Evolutionary conservation across 208 protist genomes (phyloP).

Genomic region (Strigomonas galati): DNA sequence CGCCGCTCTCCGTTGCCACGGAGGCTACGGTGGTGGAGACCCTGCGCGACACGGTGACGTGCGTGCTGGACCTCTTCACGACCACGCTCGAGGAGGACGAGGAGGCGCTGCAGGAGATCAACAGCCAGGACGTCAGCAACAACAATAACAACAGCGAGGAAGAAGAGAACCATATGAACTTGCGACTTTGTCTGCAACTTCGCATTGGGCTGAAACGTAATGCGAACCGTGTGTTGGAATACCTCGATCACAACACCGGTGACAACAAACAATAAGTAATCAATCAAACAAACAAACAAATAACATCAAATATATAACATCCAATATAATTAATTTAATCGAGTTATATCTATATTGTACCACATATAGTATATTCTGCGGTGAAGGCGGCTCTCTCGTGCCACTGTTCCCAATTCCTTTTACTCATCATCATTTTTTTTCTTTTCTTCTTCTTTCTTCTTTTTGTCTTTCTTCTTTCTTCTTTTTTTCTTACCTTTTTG

Average conservation of each 20-base stretch:
- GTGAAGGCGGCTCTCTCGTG: too few species aligned
- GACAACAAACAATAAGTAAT: not conserved
- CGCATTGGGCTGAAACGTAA: slow-evolving; percentile 78
- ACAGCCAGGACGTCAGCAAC: not conserved
- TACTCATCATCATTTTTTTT: slow-evolving; percentile 4
- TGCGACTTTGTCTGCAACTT: slow-evolving; percentile 46
- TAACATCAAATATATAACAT: too few species aligned
- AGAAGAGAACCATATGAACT: slow-evolving; percentile 29
- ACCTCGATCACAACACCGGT: slow-evolving; percentile 31
- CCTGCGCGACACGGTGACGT: slow-evolving; percentile 41
- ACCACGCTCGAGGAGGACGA: slow-evolving; percentile 69
- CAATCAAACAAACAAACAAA: not conserved
- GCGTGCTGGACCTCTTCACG: slow-evolving; percentile 54
- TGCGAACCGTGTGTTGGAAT: slow-evolving; percentile 42
- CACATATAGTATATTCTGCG: too few species aligned
- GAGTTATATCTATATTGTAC: too few species aligned
- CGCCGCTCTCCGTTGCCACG: slow-evolving; percentile 35
- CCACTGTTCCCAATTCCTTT: too few species aligned
- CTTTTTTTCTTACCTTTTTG: not conserved
- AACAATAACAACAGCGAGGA: not conserved
- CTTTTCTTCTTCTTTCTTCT: slow-evolving; percentile 9
- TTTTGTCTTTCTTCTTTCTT: slow-evolving; percentile 10
- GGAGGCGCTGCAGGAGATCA: slow-evolving; percentile 28
- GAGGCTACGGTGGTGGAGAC: slow-evolving; percentile 52
- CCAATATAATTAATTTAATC: too few species aligned